Evolutionary conservation across 345 rosid genomes (phyloP), one percentile per base, ranked within the genome.

Genomic region (Geranium rotundifolium): DNA sequence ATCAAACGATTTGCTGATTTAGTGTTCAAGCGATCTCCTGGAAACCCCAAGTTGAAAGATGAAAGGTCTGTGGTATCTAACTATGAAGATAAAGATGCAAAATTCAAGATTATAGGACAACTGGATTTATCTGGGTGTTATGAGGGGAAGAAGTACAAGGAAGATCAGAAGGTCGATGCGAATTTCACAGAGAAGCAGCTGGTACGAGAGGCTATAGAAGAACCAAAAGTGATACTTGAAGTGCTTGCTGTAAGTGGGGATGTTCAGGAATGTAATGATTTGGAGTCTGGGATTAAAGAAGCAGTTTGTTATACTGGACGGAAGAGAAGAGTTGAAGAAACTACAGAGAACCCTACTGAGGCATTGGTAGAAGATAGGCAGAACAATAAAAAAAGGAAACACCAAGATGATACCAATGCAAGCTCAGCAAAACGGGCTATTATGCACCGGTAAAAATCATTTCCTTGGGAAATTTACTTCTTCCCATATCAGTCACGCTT

Each of bases 21-120:
- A 67, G 72, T 93, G 57, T 93, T 88, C 81, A 90, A 79, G 75
- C 60, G 56, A 67, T 79, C 95, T 19, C 77, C 85, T 19, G 88
- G 83, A 59, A 76, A 73, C 69, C 61, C 75, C 9, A 31, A 39
- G 19, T 17, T 63, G 63, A 59, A 65, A 75, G 60, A 69, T 63
- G 82, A 60, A 55, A 71, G 66, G 29, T 59, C 72, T 67, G 19
- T 55, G 64, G 31, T 19, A 57, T 69, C 76, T 57, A 73, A 71
- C 54, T 65, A 60, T 49, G 69, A 12, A 2, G 23, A 63, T 49
- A 73, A 62, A 68, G 69, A 67, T 57, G 61, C 58, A n/a, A 60
- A 65, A 39, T 64, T 69, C 72, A 64, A 59, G 49, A 58, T 59
- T 37, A 61, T 54, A 19, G 57, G 68, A 46, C 71, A 61, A 65